These are phyloP conservation scores for Taiwanofungus camphoratus DNA, from an alignment of 1,284 basidiomycete species.

Conservation along the genomic window DNA sequence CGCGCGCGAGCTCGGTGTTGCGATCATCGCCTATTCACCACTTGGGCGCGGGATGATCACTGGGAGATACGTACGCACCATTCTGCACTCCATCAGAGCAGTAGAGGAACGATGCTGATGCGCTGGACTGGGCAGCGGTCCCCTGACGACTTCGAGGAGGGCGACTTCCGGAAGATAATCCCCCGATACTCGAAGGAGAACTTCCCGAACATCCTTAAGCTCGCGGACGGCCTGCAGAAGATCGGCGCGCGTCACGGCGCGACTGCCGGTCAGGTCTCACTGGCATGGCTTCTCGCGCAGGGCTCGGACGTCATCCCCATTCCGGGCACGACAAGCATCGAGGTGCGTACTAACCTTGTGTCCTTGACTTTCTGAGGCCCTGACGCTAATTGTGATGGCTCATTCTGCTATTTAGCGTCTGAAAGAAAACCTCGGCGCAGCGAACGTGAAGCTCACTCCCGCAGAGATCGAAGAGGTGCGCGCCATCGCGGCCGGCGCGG, in stretches of 20 bases:
- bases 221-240: slow-evolving; percentile 32
- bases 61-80: slow-evolving; percentile 36
- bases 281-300: slow-evolving; percentile 41
- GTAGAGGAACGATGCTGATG: too few relatives aligned
- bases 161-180: slow-evolving; percentile 37
- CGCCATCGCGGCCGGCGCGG: slow-evolving; percentile 22
- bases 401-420: slow-evolving; percentile 30
- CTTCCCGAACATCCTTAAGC: slow-evolving; percentile 37
- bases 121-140: too few relatives aligned
- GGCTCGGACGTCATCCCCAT: slow-evolving; percentile 35
- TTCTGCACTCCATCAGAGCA: background rate
- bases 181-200: slow-evolving; percentile 39
- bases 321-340: slow-evolving; percentile 28
- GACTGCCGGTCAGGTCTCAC: slow-evolving; percentile 36
- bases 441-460: slow-evolving; percentile 24
- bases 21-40: slow-evolving; percentile 55
- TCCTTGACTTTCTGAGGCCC: background rate
- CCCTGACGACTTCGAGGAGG: slow-evolving; percentile 44
- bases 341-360: slow-evolving; percentile 10
- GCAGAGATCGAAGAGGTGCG: slow-evolving; percentile 32
- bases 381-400: background rate
- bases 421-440: slow-evolving; percentile 34
- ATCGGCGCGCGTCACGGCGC: slow-evolving; percentile 30
- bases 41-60: slow-evolving; percentile 59
- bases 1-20: slow-evolving; percentile 46